These are phyloP conservation scores for Ogataea wickerhamii DNA, from an alignment of 805 yeast genomes.

Conservation along the genomic window DNA sequence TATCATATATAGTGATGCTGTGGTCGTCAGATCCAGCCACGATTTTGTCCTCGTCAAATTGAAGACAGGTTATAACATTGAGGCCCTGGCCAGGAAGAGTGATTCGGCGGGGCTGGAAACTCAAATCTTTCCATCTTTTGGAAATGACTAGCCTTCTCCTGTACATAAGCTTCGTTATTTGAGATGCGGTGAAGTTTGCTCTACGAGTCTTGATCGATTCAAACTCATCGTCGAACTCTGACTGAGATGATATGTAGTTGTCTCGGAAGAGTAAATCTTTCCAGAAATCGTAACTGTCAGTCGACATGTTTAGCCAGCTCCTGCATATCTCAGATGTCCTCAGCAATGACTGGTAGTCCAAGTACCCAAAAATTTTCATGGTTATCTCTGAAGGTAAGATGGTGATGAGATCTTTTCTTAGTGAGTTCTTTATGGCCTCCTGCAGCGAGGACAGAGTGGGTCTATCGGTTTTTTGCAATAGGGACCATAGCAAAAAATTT, in stretches of 20 bases:
- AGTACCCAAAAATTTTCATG: constrained; percentile 55
- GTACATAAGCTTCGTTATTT: constrained; percentile 40
- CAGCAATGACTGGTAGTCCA: constrained; percentile 62
- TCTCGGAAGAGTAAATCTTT: constrained; percentile 58
- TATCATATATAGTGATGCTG: constrained; percentile 74
- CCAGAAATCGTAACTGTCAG: constrained; percentile 67
- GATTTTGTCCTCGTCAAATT: constrained; percentile 85
- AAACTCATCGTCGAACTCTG: constrained; percentile 38
- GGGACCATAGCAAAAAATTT: constrained; percentile 41
- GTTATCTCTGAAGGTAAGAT: constrained; percentile 74
- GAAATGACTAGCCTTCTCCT: constrained; percentile 55
- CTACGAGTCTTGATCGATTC: constrained; percentile 13
- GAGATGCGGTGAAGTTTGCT: constrained; percentile 10
- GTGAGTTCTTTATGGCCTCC: constrained; percentile 45
- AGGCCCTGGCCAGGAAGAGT: constrained; percentile 67
- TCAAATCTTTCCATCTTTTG: constrained; percentile 77
- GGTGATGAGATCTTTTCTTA: constrained; percentile 70
- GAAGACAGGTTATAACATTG: constrained; percentile 91
- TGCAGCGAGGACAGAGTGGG: constrained; percentile 58
- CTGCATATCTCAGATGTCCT: constrained; percentile 61
- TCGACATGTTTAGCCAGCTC: constrained; percentile 66
- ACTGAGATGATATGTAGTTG: constrained; percentile 46
- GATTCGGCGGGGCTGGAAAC: constrained; percentile 61
- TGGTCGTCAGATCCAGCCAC: constrained; percentile 92
- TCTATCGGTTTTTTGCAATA: constrained; percentile 58